These are phyloP conservation scores for Orbilia ellipsospora DNA, from an alignment of 2,329 filamentous ascomycete species.

Conservation along the genomic window DNA sequence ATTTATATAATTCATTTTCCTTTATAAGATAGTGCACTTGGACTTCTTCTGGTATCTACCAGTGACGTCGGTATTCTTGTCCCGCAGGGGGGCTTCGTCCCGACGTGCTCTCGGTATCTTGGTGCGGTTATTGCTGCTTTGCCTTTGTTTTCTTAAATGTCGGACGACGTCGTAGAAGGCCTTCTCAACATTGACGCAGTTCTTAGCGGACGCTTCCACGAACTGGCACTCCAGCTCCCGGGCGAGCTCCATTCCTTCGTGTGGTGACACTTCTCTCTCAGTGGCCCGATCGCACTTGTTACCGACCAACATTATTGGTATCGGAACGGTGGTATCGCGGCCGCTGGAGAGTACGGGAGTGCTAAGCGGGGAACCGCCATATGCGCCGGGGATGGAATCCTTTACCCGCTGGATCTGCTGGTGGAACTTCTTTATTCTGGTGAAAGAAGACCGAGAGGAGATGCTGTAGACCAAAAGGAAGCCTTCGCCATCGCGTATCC, in stretches of 20 bases:
- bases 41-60: conserved; percentile 42
- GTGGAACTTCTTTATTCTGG: conserved; percentile 93
- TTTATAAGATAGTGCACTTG: conserved; percentile 52
- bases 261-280: conserved; percentile 94
- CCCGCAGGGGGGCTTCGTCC: conserved; percentile 33
- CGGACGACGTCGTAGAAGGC: conserved; percentile 98
- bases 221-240: conserved; percentile 95
- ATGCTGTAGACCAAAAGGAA: conserved; percentile 99
- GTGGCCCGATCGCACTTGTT: conserved; percentile 98
- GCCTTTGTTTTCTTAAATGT: conserved; percentile 84
- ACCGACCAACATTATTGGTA: conserved; percentile 96
- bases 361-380: conserved; percentile 64
- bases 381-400: conserved; percentile 73
- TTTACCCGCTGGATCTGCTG: conserved; percentile 97
- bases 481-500: conserved; percentile 97
- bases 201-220: conserved; percentile 95
- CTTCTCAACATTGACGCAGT: conserved; percentile 98
- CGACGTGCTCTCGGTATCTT: conserved; percentile 44
- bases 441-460: conserved; percentile 93
- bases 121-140: conserved; percentile 61
- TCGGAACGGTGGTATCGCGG: conserved; percentile 69
- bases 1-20: conserved; percentile 5
- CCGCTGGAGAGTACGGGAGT: conserved; percentile 63
- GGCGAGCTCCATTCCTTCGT: conserved; percentile 91
- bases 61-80: conserved; percentile 37